These are phyloP conservation scores for Phaeosphaeriaceae sp. DNA, from an alignment of 2,329 filamentous ascomycete genomes.

Conservation along the genomic window DNA sequence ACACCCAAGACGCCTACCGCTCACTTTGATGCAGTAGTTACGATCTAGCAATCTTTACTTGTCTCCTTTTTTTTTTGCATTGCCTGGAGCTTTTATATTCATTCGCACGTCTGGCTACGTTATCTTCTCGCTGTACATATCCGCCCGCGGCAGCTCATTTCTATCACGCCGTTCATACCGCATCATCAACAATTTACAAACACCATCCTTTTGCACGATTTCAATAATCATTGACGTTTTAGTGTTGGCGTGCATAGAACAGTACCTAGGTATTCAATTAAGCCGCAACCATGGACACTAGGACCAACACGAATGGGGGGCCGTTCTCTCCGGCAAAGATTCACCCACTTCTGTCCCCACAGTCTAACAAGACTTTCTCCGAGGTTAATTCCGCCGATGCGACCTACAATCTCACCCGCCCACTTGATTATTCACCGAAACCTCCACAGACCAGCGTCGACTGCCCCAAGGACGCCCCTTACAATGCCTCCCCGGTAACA, in stretches of 20 bases:
- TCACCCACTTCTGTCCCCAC: conserved; percentile 45
- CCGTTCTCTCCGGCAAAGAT: conserved; percentile 43
- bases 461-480: conserved; percentile 23
- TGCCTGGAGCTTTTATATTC: conserved; percentile 33
- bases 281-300: conserved; percentile 32
- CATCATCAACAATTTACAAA: conserved; percentile 10
- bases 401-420: conserved; percentile 32
- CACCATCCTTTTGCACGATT: conserved; percentile 1
- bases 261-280: conserved; percentile 9
- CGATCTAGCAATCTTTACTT: conserved; percentile 23
- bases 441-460: conserved; percentile 32
- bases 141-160: conserved; percentile 11
- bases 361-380: conserved; percentile 35
- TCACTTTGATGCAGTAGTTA: conserved; percentile 42
- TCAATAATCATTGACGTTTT: conserved; percentile 17
- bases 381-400: conserved; percentile 40
- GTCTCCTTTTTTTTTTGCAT: conserved; percentile 18
- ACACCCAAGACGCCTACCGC: conserved; percentile 20
- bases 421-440: conserved; percentile 32
- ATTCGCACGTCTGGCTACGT: conserved; percentile 43
- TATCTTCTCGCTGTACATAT: conserved; percentile 25
- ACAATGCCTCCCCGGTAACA: conserved; percentile 41
- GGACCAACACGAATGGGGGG: conserved; percentile 33
- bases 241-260: conserved; percentile 15
- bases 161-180: conserved; percentile 7